Evolutionary conservation across 164 flowering plant genomes (phyloP).

Genomic region (Protea cynaroides): DNA sequence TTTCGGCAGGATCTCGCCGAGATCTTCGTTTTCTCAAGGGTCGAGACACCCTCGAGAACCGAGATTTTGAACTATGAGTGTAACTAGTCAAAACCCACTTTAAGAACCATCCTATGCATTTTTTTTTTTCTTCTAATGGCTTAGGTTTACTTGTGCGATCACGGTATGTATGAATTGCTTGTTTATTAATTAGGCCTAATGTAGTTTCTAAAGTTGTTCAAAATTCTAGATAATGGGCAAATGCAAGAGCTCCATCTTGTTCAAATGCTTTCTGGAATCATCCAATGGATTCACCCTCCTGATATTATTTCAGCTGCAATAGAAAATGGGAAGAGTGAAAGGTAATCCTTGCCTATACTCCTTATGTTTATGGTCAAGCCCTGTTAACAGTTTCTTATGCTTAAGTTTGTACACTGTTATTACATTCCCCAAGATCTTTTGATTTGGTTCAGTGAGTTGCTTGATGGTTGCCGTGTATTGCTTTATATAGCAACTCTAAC

Average conservation of each 20-base stretch:
- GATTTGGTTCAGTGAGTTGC: constrained; percentile 70
- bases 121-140: no score
- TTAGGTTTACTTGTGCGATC: neutral
- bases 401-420: neutral
- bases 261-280: constrained; percentile 68
- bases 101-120: no score
- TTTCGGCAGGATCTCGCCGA: no score
- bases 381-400: constrained; percentile 5
- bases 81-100: no score
- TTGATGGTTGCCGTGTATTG: constrained; percentile 95
- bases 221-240: constrained; percentile 48
- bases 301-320: constrained; percentile 54
- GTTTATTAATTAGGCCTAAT: neutral
- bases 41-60: no score
- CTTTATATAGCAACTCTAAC: constrained; percentile 73
- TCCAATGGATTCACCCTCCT: constrained; percentile 86
- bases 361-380: neutral
- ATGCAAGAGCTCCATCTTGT: constrained; percentile 67
- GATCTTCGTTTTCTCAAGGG: no score
- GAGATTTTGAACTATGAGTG: no score
- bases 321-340: constrained; percentile 81
- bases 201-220: constrained; percentile 4
- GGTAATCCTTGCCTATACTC: constrained; percentile 34
- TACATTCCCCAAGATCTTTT: constrained; percentile 1
- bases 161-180: constrained; percentile 1